Evolutionary conservation across 2,329 filamentous ascomycete species (phyloP), one percentile per base, ranked within the genome.

Genomic region (Venturiaceae sp.): DNA sequence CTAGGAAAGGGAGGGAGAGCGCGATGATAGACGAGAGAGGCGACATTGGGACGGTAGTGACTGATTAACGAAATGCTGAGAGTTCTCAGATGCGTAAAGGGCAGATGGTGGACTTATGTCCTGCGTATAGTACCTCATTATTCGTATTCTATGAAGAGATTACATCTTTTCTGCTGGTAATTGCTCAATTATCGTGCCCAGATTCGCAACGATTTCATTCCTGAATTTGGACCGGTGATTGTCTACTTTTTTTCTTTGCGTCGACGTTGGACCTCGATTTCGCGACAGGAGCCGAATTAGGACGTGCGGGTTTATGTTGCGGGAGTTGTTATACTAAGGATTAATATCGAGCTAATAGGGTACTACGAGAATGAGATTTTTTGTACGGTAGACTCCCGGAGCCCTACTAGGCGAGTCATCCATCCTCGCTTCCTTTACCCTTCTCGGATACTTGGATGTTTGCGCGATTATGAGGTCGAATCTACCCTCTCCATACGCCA

Each of bases 401-500:
- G 26, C 44, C 44, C 26, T 30, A 50, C 1, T 16, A n/a, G n/a
- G n/a, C n/a, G n/a, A n/a, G n/a, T n/a, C n/a, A n/a, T n/a, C n/a
- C n/a, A n/a, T n/a, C n/a, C n/a, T n/a, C n/a, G n/a, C n/a, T n/a
- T n/a, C n/a, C n/a, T n/a, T n/a, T n/a, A n/a, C n/a, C n/a, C n/a
- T n/a, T n/a, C n/a, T n/a, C n/a, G n/a, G n/a, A n/a, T n/a, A n/a
- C n/a, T n/a, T n/a, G n/a, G n/a, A n/a, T n/a, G n/a, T n/a, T n/a
- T n/a, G n/a, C 52, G 52, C 23, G 36, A 54, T 54, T 54, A 39
- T 54, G 13, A 54, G 33, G 52, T 54, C 9, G 30, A 54, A 9
- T 54, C 52, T 54, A 54, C 52, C 33, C 52, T 54, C 33, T 13
- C 13, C 52, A 54, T 54, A 54, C 52, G 33, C 23, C 26, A 13